Evolutionary conservation across 2,329 filamentous ascomycete species (phyloP), one percentile per base, ranked within the genome.

Genomic region (Clonostachys rosea): DNA sequence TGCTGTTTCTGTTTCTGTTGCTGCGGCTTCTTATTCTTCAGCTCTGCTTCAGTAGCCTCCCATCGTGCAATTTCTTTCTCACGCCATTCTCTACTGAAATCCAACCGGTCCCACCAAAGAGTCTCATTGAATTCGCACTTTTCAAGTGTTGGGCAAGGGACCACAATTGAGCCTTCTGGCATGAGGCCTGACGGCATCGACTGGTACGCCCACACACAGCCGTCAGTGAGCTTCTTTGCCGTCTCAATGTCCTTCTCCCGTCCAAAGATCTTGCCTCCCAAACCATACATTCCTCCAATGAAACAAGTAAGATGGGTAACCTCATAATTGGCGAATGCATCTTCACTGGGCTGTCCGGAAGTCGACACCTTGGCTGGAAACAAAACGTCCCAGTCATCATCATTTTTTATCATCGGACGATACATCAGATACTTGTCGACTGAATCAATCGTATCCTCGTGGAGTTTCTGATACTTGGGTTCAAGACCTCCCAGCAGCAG

Each of bases 381-480:
- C 4, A 94, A 74, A n/a, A 94, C 79, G 50, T 92, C 81, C 45
- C 79, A 79, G 46, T 79, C 45, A 10, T 43, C 72, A 7, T 76
- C 71, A 33, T 79, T 77, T 7, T 82, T 78, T 17, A 83, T 78
- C 81, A 94, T 86, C 1, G 91, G 90, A 6, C 86, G 79, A 66
- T 82, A 95, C 48, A 95, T 79, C 10, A 95, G 74, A 62, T 87
- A 78, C 53, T 89, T 76, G 54, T 87, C 86, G 35, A 86, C 80
- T 0, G 82, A 82, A 6, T 85, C 79, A 33, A 85, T 78, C 5
- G 83, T 78, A 48, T 79, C 79, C 49, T 85, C 74, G 60, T 95
- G 90, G 66, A 95, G 78, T 17, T 76, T 77, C 50, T 76, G 73
- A 63, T 95, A 95, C 60, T 90, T 87, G 33, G 76, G 68, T 52